These are phyloP conservation scores for Aureobasidium uvarum DNA, from an alignment of 2,329 filamentous ascomycete species.

Conservation along the genomic window DNA sequence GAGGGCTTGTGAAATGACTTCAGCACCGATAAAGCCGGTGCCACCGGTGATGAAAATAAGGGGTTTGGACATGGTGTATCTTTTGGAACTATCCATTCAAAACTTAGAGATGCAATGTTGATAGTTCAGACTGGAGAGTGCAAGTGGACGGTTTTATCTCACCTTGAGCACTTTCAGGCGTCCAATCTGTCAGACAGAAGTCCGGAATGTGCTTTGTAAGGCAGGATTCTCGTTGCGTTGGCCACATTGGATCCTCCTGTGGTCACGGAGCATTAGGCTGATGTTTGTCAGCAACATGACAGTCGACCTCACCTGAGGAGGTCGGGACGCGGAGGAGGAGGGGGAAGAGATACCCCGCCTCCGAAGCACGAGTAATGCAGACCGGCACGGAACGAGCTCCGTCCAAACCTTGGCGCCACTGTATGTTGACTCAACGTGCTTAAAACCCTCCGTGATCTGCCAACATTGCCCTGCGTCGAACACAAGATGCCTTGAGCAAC, in stretches of 20 bases:
- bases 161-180: not conserved
- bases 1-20: slow-evolving; percentile 31
- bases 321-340: not conserved
- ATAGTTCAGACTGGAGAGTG: no score
- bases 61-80: slow-evolving; percentile 1
- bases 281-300: not conserved
- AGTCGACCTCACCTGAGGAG: not conserved
- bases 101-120: no score
- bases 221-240: not conserved
- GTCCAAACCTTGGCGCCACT: not conserved
- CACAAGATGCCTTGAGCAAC: not conserved
- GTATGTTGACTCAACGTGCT: not conserved
- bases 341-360: not conserved
- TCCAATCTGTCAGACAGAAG: not conserved
- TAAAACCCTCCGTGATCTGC: not conserved
- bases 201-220: not conserved
- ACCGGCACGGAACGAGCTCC: not conserved
- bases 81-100: not conserved
- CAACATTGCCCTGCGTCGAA: not conserved
- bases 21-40: slow-evolving; percentile 37
- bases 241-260: not conserved
- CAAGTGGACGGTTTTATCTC: not conserved
- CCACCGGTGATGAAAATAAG: slow-evolving; percentile 33
- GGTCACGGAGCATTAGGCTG: not conserved
- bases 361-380: not conserved